Evolutionary conservation across 805 yeast genomes (phyloP), one percentile per base, ranked within the genome.

Genomic region (Zygosaccharomyces pseudorouxii): DNA sequence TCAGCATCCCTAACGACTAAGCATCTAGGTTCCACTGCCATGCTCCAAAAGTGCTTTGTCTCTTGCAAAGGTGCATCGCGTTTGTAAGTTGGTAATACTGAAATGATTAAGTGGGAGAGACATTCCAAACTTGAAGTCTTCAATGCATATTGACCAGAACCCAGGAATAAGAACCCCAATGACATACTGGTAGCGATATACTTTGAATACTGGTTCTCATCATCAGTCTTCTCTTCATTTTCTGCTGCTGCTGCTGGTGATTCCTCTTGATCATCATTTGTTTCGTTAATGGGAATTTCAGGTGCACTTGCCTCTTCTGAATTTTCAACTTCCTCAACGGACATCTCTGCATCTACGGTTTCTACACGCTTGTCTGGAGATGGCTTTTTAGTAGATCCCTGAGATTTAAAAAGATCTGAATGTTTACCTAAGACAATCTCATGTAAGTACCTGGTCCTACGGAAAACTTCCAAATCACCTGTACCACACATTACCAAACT

Each of bases 111-210:
- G 2, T 64, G 64, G 2, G 70, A 63, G 10, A 60, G 46, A 23
- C 56, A 55, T 36, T 62, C 60, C 9, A 84, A 71, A 47, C 79
- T 76, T 3, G 85, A 78, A 14, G 74, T 76, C 33, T 79, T 74
- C 49, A 93, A 77, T 0, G 95, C 89, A 64, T 81, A 89, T 63
- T 89, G 97, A 0, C 98, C 97, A 1, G 96, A 93, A 0, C 97
- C 97, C 31, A 93, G 65, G 61, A 92, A 90, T 46, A 92, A 70
- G 57, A 92, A 81, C 2, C 99, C 99, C 33, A 93, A 67, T 0
- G 95, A 86, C 72, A 87, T 77, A 57, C 86, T 88, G 1, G 82
- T 73, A 0, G 90, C 86, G 81, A 86, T 80, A 58, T 79, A 86
- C 50, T 81, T 79, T 0, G 96, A 93, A 63, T 78, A 89, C 3